Evolutionary conservation across 371 early-diverging fungal species (phyloP).

Genomic region (Rhizomucor miehei): DNA sequence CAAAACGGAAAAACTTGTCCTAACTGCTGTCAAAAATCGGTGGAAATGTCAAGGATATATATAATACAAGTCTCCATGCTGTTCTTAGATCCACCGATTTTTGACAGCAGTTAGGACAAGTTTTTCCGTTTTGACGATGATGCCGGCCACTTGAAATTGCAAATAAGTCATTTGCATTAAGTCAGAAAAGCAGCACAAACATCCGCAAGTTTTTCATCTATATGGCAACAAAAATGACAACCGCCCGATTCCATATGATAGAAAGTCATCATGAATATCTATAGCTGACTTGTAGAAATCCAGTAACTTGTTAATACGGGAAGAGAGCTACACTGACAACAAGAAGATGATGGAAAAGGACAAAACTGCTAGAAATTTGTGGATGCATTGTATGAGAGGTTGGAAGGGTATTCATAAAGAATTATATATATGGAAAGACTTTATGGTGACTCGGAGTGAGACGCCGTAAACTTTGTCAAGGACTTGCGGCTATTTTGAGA

Average conservation of each 20-base stretch:
- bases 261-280: no score
- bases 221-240: no score
- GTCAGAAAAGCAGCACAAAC: background rate
- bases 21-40: background rate
- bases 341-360: no score
- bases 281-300: no score
- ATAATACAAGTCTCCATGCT: background rate
- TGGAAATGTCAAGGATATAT: background rate
- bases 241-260: no score
- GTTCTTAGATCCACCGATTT: background rate
- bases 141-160: no score
- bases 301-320: no score
- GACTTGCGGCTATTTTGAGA: constrained; percentile 20
- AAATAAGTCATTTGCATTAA: no score
- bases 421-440: background rate
- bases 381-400: constrained; percentile 4
- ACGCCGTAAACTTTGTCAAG: constrained; percentile 8
- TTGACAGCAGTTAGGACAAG: background rate
- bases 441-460: no score
- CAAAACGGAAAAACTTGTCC: background rate
- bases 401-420: background rate
- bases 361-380: no score
- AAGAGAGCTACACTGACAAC: no score
- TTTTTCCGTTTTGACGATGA: no score
- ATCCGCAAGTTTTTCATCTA: background rate